phyloP scores from a whole-genome alignment of 2,329 filamentous ascomycete genomes.

The Monascus ruber region DNA sequence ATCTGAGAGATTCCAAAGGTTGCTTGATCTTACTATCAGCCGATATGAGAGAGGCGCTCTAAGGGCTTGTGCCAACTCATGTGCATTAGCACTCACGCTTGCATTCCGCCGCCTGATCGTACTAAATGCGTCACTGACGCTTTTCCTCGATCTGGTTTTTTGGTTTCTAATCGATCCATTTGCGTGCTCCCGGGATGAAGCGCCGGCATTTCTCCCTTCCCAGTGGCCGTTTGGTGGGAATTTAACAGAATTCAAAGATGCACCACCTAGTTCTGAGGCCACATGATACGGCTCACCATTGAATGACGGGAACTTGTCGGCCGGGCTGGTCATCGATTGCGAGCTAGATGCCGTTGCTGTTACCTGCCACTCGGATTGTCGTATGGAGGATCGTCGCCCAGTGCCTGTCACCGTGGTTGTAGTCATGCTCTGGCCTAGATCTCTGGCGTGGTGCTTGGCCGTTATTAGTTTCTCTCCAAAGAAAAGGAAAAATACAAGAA shows the following conservation, averaged over 20 bases:
- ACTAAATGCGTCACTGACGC: slow-evolving; percentile 75
- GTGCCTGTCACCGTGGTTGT: slow-evolving; percentile 30
- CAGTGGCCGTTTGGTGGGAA: slow-evolving; percentile 42
- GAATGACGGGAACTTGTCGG: slow-evolving; percentile 35
- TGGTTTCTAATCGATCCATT: slow-evolving; percentile 20
- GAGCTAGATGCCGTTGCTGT: slow-evolving; percentile 15
- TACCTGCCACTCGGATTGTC: slow-evolving; percentile 23
- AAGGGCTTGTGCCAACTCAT: slow-evolving; percentile 83
- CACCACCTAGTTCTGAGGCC: slow-evolving; percentile 13
- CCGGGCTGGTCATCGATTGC: slow-evolving; percentile 22
- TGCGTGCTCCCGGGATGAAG: slow-evolving; percentile 33
- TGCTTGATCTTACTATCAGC: slow-evolving; percentile 57
- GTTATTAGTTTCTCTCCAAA: slow-evolving; percentile 2
- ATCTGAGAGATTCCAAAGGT: not conserved
- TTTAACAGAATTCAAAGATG: slow-evolving; percentile 15
- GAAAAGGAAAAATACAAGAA: not conserved
- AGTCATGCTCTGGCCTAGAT: slow-evolving; percentile 19
- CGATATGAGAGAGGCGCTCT: slow-evolving; percentile 80
- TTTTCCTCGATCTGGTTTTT: slow-evolving; percentile 66
- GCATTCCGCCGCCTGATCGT: slow-evolving; percentile 69
- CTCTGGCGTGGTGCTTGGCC: not conserved
- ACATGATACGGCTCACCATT: slow-evolving; percentile 25
- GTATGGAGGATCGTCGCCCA: slow-evolving; percentile 28
- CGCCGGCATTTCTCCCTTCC: slow-evolving; percentile 48
- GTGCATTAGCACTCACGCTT: slow-evolving; percentile 84